Conservation (phyloP, 345 rosid species). For the Linum trigynum region DNA sequence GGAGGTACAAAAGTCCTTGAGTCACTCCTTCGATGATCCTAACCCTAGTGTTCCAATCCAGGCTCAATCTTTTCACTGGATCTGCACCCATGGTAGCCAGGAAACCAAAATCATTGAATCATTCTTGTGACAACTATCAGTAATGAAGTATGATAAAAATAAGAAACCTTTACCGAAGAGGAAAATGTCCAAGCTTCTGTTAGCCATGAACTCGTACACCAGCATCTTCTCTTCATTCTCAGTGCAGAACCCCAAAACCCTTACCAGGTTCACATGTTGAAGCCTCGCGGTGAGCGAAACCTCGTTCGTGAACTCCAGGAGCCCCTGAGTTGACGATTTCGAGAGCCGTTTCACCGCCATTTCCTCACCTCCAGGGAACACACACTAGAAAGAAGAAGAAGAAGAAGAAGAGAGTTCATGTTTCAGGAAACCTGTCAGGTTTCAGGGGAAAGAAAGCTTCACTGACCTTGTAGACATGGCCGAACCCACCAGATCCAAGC, state of each 20-base stretch:
- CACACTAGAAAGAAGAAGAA: constrained; percentile 19
- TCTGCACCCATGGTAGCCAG: too few relatives aligned
- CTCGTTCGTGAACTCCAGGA: too few relatives aligned
- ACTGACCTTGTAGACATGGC: constrained; percentile 33
- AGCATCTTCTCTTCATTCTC: constrained; percentile 25
- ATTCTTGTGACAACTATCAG: too few relatives aligned
- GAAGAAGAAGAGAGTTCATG: background rate
- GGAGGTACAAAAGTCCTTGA: too few relatives aligned
- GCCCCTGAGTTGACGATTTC: too few relatives aligned
- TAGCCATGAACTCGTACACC: constrained; percentile 8
- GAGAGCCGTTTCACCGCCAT: constrained; percentile 21
- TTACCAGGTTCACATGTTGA: too few relatives aligned
- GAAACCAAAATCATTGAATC: too few relatives aligned
- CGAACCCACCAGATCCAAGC: constrained; percentile 42
- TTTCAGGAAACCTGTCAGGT: background rate
- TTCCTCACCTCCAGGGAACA: constrained; percentile 19
- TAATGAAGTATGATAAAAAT: background rate
- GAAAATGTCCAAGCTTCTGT: constrained; percentile 27
- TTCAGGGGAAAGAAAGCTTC: background rate
- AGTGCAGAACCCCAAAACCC: constrained; percentile 22
- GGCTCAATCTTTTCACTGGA: too few relatives aligned
- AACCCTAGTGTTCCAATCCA: too few relatives aligned
- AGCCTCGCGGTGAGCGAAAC: too few relatives aligned
- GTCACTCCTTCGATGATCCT: too few relatives aligned
- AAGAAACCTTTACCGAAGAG: constrained; percentile 18